phyloP scores from a whole-genome alignment of 169 alveolate species.

The Perkinsus chesapeaki region DNA sequence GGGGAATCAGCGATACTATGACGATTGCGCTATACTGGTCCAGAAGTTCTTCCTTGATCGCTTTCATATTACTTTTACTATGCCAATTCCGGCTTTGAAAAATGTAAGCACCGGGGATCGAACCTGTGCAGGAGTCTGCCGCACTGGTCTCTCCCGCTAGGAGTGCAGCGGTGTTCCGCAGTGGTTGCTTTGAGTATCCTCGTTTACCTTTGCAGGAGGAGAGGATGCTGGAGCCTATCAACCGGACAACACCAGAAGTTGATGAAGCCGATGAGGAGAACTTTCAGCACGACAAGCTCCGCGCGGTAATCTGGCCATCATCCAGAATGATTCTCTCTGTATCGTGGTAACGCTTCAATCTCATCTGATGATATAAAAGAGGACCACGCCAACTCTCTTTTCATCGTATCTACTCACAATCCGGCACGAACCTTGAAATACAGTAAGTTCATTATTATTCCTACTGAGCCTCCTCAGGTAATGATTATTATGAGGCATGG shows the following conservation, averaged over 20 bases:
- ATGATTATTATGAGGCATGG: constrained; percentile 96
- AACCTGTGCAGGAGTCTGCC: too few species aligned
- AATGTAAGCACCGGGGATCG: neutral
- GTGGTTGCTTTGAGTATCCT: too few species aligned
- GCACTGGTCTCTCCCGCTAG: neutral
- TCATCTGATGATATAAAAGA: too few species aligned
- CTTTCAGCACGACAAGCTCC: neutral
- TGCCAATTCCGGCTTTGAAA: neutral
- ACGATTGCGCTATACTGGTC: constrained; percentile 73
- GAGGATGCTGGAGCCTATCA: neutral
- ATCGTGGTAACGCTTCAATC: too few species aligned
- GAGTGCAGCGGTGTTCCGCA: neutral
- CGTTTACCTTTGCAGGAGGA: neutral
- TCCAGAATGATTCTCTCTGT: too few species aligned
- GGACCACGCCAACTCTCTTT: too few species aligned
- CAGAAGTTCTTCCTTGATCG: neutral
- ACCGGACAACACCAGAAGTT: neutral
- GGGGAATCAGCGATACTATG: constrained; percentile 83
- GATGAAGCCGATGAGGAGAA: neutral
- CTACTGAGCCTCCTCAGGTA: too few species aligned
- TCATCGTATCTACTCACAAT: too few species aligned
- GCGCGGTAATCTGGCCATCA: neutral
- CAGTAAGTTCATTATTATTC: too few species aligned
- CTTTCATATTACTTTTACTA: neutral
- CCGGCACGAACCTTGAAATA: too few species aligned